A percentile compares a stretch with the other conserved stretches of the same genome.
phyloP scores from a whole-genome alignment of 306 rosid species.

The Corylus heterophylla region DNA sequence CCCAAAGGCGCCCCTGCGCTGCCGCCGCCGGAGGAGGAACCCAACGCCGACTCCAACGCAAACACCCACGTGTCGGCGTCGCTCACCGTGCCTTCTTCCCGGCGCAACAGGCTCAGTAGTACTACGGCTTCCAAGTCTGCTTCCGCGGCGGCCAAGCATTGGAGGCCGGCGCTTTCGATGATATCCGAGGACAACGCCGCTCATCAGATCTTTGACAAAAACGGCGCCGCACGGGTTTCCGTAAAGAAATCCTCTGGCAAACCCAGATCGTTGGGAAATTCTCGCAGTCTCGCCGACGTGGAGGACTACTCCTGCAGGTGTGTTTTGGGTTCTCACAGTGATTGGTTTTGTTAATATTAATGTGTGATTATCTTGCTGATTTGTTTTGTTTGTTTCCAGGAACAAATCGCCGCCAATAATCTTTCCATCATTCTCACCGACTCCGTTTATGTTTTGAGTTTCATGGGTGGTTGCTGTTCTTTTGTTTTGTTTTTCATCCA shows the following conservation, averaged over 20 bases:
- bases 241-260: slow-evolving; percentile 8
- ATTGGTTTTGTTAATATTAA: background rate
- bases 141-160: slow-evolving; percentile 16
- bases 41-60: background rate
- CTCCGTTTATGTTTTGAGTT: slow-evolving; percentile 36
- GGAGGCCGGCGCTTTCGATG: slow-evolving; percentile 39
- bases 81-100: background rate
- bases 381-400: slow-evolving; percentile 15
- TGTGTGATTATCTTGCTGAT: background rate
- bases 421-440: slow-evolving; percentile 11
- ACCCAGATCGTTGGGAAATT: background rate
- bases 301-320: background rate
- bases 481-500: background rate
- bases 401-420: background rate
- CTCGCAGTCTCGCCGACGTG: background rate
- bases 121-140: background rate
- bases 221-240: background rate
- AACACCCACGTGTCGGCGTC: background rate
- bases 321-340: background rate
- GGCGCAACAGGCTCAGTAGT: background rate
- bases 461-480: background rate
- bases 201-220: background rate
- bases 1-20: background rate
- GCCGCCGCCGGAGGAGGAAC: background rate
- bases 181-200: slow-evolving; percentile 31